Base-by-base conservation (phyloP, 306 rosid species). In the Psophocarpus tetragonolobus region DNA sequence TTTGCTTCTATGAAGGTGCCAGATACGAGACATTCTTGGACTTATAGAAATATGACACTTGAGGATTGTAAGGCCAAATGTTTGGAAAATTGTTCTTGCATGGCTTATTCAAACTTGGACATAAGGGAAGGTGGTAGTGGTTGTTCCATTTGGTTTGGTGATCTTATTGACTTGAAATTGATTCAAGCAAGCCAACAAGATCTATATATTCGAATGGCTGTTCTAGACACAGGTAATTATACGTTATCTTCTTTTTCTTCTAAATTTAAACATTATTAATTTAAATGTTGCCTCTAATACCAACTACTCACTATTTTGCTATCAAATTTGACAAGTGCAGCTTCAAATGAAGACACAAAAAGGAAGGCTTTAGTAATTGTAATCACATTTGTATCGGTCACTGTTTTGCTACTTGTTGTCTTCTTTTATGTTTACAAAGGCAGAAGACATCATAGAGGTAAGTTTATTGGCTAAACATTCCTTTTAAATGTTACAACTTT, bases 81-180 rank as follows among this genome's bases (percentile, higher is more conserved):
- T n/a, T 27, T 27, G 38, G 9, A 27, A 27, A 27, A 58, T 14
- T 58, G 65, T 8, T 61, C 68, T 0, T 61, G 68, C 68, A 32
- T n/a, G 24, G 68, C 68, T 61, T 61, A 61, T 30, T 61, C 68
- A 2, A 61, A 61, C 26, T 61, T 30, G 23, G 68, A 61, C 41
- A 61, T 12, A 3, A 61, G 42, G 18, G 68, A 23, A 61, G 41
- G 6, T 6, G 68, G 68, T 1, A 62, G 45, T 8, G 68, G 68
- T 3, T 71, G 76, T 71, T 33, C 76, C 36, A 71, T 71, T 11
- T 71, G 76, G 76, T 13, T 51, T 35, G 35, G 44, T 35, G 65
- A 72, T 32, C 76, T 72, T 35, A 0, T 0, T 32, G 62, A 72
- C 35, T 33, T 53, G 51, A 53, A 50, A 13, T 41, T 41, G 47